Conservation (phyloP, 257 asterid genomes). For the Fraxinus quadrangulata region DNA sequence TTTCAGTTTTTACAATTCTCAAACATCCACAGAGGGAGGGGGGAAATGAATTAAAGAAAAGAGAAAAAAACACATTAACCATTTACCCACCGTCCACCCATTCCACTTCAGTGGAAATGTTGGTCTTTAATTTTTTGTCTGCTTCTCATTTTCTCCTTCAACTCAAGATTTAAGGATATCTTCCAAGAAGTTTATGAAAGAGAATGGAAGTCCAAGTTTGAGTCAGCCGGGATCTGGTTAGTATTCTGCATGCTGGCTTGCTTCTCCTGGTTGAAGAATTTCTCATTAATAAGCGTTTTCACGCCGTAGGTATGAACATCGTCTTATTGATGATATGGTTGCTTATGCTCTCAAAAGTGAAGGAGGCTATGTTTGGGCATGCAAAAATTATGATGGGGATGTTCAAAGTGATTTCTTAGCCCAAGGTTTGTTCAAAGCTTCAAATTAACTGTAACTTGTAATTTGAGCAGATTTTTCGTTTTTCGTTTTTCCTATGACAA, state of each 20-base stretch:
- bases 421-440: conserved; percentile 60
- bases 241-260: not conserved
- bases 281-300: conserved; percentile 12
- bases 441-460: not conserved
- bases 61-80: not conserved
- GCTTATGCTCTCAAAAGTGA: conserved; percentile 97
- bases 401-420: conserved; percentile 98
- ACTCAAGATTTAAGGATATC: conserved; percentile 79
- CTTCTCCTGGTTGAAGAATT: not conserved
- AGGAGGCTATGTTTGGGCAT: conserved; percentile 99
- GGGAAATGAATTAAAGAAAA: too few relatives aligned
- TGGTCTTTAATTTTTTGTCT: conserved; percentile 5
- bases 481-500: not conserved
- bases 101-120: conserved; percentile 1
- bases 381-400: conserved; percentile 97
- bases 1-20: conserved; percentile 18
- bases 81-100: not conserved
- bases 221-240: conserved; percentile 87
- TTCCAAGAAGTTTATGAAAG: conserved; percentile 94
- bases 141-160: conserved; percentile 3
- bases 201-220: conserved; percentile 81
- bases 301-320: conserved; percentile 85
- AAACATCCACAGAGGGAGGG: not conserved
- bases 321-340: conserved; percentile 98
- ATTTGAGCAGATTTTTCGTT: not conserved